Base-by-base conservation (phyloP, 345 rosid genomes). In the Linum trigynum region DNA sequence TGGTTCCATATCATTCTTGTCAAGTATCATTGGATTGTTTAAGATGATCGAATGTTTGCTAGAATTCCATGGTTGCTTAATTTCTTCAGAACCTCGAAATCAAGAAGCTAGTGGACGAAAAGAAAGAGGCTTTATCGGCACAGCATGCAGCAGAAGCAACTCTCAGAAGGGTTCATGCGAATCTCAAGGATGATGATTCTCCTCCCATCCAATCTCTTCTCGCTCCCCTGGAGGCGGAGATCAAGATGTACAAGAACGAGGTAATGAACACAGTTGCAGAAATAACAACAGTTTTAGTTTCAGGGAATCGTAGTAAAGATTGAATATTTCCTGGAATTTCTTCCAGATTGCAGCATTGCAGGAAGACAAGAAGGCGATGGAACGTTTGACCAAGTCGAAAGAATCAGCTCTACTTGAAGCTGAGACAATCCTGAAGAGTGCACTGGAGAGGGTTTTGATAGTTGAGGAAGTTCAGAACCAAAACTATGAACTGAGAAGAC, bases 381-480 rank as follows among this genome's bases (percentile, higher is more conserved):
- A 94, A 74, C 88, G 95, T 14, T 88, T 83, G 11, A 88, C 87
- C 35, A 94, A 83, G 75, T 84, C 99, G 3, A 94, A 94, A 77
- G 96, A 88, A 65, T 65, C 68, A 0, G 95, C 99, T 38, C 76
- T 94, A 71, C 80, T 94, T 15, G 99, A 94, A 80, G 97, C 99
- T 41, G 99, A 90, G 81, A 77, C 75, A 66, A 94, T 94, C 61
- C 66, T 94, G 74, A 69, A 65, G 70, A 90, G 95, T 65, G 95
- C 99, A 10, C 77, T 94, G n/a, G 99, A 94, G 68, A 85, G 99
- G 71, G 97, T 87, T 70, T 72, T 94, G 56, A 85, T 90, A 9
- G 99, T 94, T 62, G 97, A 90, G 75, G 95, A 94, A 67, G 92
- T 90, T 60, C 99, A 94, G 62, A 94, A 90, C 76, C 95, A 85